A percentile compares a stretch with the other conserved stretches of the same genome.
These are phyloP conservation scores for Tetrapisispora fleetii DNA, from an alignment of 805 yeast species.

Conservation along the genomic window DNA sequence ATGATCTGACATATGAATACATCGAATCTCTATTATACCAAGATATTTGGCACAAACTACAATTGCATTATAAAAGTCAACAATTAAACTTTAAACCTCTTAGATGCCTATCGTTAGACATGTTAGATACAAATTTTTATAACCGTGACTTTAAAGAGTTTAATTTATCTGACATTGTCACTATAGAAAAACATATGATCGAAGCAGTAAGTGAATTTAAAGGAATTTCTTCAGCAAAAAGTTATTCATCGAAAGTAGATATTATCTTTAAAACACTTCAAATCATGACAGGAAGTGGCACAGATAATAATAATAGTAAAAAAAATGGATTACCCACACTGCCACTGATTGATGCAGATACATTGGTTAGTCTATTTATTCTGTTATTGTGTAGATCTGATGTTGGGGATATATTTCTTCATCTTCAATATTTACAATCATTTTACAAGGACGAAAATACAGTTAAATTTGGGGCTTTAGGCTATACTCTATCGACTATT, in stretches of 20 bases:
- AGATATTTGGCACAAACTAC: constrained; percentile 48
- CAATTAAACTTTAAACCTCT: constrained; percentile 18
- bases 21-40: constrained; percentile 62
- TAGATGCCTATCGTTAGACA: constrained; percentile 32
- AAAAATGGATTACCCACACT: constrained; percentile 6
- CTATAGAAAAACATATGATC: constrained; percentile 36
- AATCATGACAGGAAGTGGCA: constrained; percentile 32
- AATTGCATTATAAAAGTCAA: constrained; percentile 18
- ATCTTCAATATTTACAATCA: constrained; percentile 53
- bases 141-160: constrained; percentile 25
- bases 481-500: constrained; percentile 72
- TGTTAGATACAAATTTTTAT: constrained; percentile 37
- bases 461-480: constrained; percentile 48
- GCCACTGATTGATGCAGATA: constrained; percentile 61
- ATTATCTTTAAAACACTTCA: constrained; percentile 44
- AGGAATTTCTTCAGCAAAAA: constrained; percentile 36
- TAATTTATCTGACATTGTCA: constrained; percentile 21
- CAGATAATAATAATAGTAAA: constrained; percentile 14
- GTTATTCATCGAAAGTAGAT: constrained; percentile 38
- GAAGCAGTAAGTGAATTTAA: constrained; percentile 45
- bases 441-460: constrained; percentile 35
- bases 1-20: constrained; percentile 51
- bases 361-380: constrained; percentile 60
- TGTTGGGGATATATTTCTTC: constrained; percentile 49
- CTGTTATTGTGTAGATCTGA: constrained; percentile 59